Percentiles rank a stretch among this genome's conserved stretches.
Conservation (phyloP, 2,329 filamentous ascomycete genomes). For the Aspergillus niger region DNA sequence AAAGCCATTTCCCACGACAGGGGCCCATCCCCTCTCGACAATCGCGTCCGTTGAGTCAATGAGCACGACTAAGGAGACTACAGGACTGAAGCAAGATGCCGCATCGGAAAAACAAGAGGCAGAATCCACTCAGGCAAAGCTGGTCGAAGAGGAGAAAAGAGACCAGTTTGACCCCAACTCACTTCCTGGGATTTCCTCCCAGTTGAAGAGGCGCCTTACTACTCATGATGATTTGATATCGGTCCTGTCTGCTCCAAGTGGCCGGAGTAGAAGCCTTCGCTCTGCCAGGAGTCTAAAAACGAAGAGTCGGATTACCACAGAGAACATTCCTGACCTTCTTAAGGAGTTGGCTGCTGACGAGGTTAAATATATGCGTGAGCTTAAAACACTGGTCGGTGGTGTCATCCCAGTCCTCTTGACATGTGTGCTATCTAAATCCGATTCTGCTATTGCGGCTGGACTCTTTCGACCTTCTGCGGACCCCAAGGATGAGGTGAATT, state of each 20-base stretch:
- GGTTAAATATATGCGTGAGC: constrained; percentile 81
- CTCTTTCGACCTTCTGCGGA: constrained; percentile 64
- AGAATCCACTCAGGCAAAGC: constrained; percentile 18
- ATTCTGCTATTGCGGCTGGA: constrained; percentile 64
- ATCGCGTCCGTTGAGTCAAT: constrained; percentile 61
- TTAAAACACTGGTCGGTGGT: constrained; percentile 90
- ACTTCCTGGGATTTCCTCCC: constrained; percentile 48
- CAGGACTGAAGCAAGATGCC: constrained; percentile 21
- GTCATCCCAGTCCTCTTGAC: constrained; percentile 90
- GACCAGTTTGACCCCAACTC: constrained; percentile 49
- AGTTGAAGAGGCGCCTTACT: constrained; percentile 73
- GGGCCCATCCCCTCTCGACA: constrained; percentile 58
- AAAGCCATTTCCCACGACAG: constrained; percentile 54
- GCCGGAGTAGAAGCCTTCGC: constrained; percentile 67
- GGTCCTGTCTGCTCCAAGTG: constrained; percentile 70
- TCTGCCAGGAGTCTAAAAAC: constrained; percentile 79
- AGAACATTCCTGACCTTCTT: constrained; percentile 74
- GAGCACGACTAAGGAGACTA: constrained; percentile 33
- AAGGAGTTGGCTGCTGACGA: constrained; percentile 82
- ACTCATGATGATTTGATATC: constrained; percentile 94
- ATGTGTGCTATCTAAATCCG: constrained; percentile 74
- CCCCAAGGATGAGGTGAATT: constrained; percentile 59
- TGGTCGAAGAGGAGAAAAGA: constrained; percentile 44
- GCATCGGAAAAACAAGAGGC: constrained; percentile 28
- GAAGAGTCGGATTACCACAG: constrained; percentile 65